A percentile compares a stretch with the other conserved stretches of the same genome.
These are phyloP conservation scores for Leucocoprinus sp. DNA, from an alignment of 768 basidiomycete species.

Conservation along the genomic window DNA sequence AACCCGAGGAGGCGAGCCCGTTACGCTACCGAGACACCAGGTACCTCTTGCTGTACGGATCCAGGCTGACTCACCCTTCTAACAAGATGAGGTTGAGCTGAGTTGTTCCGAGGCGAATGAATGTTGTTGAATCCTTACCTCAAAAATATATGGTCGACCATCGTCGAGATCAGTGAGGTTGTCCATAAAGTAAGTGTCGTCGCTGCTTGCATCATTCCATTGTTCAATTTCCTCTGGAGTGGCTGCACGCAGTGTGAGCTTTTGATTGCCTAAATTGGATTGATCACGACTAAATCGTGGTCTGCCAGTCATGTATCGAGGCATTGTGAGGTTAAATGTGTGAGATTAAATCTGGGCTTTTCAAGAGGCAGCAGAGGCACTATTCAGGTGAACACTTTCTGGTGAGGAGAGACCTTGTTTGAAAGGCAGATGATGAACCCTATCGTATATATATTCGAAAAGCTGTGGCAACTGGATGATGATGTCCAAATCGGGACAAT, in stretches of 20 bases:
- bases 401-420: conserved; percentile 7
- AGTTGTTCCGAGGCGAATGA: conserved; percentile 2
- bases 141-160: conserved; percentile 7
- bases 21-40: conserved; percentile 44
- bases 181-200: conserved; percentile 21
- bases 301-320: conserved; percentile 10
- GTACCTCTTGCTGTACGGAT: conserved; percentile 39
- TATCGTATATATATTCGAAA: conserved; percentile 8
- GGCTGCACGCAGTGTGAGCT: conserved; percentile 21
- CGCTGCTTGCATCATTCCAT: conserved; percentile 29
- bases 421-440: conserved; percentile 7
- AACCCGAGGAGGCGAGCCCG: conserved; percentile 33
- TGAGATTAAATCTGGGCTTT: conserved; percentile 1
- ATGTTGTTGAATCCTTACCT: conserved; percentile 9
- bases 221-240: conserved; percentile 27
- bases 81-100: conserved; percentile 5
- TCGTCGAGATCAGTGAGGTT: conserved; percentile 24
- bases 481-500: conserved; percentile 9
- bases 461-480: conserved; percentile 7
- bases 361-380: neutral
- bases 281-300: conserved; percentile 6
- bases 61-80: conserved; percentile 47
- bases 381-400: conserved; percentile 1
- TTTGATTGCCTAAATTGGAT: conserved; percentile 13
- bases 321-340: conserved; percentile 7